Conservation (phyloP, 768 basidiomycete species). For the Mycena kentingensis region DNA sequence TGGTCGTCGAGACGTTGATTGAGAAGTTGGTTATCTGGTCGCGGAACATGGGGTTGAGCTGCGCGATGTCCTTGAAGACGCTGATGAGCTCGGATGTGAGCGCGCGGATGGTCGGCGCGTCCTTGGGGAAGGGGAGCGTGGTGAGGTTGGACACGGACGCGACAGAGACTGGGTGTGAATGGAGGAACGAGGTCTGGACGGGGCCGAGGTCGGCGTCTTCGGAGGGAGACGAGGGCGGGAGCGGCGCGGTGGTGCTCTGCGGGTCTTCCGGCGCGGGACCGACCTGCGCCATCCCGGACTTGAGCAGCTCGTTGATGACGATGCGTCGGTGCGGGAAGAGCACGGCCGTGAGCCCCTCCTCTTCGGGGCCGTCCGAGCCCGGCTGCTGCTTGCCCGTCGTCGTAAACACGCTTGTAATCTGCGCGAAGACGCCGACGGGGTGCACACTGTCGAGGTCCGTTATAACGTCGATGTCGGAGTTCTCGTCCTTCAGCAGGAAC, state of each 20-base stretch:
- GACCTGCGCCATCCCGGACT: slow-evolving; percentile 51
- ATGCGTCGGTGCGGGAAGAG: slow-evolving; percentile 93
- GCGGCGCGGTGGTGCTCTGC: slow-evolving; percentile 51
- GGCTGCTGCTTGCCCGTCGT: slow-evolving; percentile 36
- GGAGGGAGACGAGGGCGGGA: slow-evolving; percentile 36
- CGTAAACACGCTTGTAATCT: slow-evolving; percentile 91
- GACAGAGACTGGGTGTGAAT: slow-evolving; percentile 80
- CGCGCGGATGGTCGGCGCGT: slow-evolving; percentile 92
- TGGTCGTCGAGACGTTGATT: slow-evolving; percentile 87
- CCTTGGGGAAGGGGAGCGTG: slow-evolving; percentile 84
- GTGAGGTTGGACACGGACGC: slow-evolving; percentile 84
- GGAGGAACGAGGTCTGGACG: slow-evolving; percentile 83
- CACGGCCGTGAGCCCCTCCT: slow-evolving; percentile 92
- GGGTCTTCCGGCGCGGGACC: slow-evolving; percentile 45
- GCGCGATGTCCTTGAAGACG: slow-evolving; percentile 98
- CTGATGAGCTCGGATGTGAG: slow-evolving; percentile 96
- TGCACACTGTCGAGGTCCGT: slow-evolving; percentile 87
- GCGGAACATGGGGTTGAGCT: slow-evolving; percentile 95
- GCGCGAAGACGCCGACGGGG: slow-evolving; percentile 93
- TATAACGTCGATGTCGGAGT: slow-evolving; percentile 90
- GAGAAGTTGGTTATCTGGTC: slow-evolving; percentile 98
- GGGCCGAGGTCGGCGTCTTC: slow-evolving; percentile 44
- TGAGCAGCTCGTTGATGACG: slow-evolving; percentile 83
- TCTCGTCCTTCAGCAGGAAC: slow-evolving; percentile 93
- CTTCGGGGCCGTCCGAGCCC: slow-evolving; percentile 62